Conservation (phyloP, 2,329 filamentous ascomycete species). For the Aspergillus fischeri region DNA sequence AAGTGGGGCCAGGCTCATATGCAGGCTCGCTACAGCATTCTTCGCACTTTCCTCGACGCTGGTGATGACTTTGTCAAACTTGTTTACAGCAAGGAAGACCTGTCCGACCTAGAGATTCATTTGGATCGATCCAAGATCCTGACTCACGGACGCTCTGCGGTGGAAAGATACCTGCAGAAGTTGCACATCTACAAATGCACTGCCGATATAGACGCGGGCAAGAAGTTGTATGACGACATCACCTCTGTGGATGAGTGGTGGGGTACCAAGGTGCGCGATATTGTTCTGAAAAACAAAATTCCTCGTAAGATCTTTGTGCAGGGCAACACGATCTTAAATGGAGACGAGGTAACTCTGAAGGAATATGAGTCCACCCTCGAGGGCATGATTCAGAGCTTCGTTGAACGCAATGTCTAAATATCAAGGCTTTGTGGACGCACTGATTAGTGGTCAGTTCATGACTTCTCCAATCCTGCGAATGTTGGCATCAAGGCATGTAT, state of each 20-base stretch:
- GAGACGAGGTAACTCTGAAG: constrained; percentile 69
- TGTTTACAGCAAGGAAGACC: constrained; percentile 66
- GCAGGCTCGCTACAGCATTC: constrained; percentile 84
- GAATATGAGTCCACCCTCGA: constrained; percentile 80
- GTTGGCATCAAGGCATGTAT: background rate
- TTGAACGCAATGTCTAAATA: constrained; percentile 50
- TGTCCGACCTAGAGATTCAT: constrained; percentile 76
- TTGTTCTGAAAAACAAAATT: constrained; percentile 58
- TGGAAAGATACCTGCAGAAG: constrained; percentile 84
- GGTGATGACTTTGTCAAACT: constrained; percentile 84
- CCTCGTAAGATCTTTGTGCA: constrained; percentile 77
- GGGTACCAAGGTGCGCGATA: constrained; percentile 68
- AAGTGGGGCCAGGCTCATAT: constrained; percentile 95
- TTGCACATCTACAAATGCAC: constrained; percentile 90
- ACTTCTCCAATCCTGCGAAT: too few relatives aligned
- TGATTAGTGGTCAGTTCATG: background rate
- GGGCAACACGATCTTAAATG: constrained; percentile 73
- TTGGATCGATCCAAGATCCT: constrained; percentile 85
- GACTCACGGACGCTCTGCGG: constrained; percentile 73
- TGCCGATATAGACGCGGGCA: constrained; percentile 74
- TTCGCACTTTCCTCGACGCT: constrained; percentile 71
- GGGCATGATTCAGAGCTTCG: constrained; percentile 81
- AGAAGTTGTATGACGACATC: constrained; percentile 75
- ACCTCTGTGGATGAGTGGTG: constrained; percentile 82
- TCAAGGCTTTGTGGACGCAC: background rate